Conservation (phyloP, 306 rosid genomes). For the Rubus idaeus region DNA sequence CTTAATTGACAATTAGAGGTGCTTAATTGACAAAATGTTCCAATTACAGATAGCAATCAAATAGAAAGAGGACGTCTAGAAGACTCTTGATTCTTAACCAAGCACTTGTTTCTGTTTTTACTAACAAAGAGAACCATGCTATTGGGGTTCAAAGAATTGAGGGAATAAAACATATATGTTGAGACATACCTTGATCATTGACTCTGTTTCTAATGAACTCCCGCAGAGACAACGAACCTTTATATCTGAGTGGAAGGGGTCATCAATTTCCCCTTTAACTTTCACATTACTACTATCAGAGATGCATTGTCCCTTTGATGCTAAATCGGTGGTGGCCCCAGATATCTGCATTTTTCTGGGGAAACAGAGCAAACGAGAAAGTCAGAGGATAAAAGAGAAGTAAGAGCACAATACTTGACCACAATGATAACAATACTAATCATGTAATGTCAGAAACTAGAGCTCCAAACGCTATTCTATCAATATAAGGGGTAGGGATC, state of each 20-base stretch:
- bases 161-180: neutral
- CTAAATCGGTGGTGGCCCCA: constrained; percentile 87
- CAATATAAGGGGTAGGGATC: neutral
- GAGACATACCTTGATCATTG: constrained; percentile 70
- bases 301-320: constrained; percentile 76
- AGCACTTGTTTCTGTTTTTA: neutral
- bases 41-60: neutral
- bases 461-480: neutral
- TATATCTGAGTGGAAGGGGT: constrained; percentile 56
- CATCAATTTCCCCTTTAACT: constrained; percentile 79
- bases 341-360: constrained; percentile 94
- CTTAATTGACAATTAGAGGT: neutral
- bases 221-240: constrained; percentile 95
- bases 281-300: constrained; percentile 82
- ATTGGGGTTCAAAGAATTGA: neutral
- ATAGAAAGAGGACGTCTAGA: neutral
- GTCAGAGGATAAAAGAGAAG: constrained; percentile 8
- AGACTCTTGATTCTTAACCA: neutral
- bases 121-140: neutral
- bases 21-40: neutral
- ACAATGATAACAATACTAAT: neutral
- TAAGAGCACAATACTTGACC: neutral
- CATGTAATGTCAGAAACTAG: neutral
- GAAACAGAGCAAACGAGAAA: constrained; percentile 18
- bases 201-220: constrained; percentile 71